A percentile compares a stretch with the other conserved stretches of the same genome.
Conservation (phyloP, 1,139 yeast species). For the Pneumocystis wakefieldiae region DNA sequence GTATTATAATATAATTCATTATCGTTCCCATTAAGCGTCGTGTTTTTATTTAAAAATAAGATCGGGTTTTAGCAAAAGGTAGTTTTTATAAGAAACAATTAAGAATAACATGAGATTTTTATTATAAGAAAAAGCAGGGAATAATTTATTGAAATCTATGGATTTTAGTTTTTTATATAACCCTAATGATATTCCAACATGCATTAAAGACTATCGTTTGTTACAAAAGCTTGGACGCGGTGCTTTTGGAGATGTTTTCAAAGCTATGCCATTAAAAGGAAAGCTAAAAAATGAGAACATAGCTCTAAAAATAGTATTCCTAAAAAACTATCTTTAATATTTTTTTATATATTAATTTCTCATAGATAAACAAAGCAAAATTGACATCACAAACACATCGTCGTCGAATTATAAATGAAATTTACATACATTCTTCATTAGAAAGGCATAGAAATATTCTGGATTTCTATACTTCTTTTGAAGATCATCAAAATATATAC, state of each 20-base stretch:
- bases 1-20: too few species aligned
- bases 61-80: too few species aligned
- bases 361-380: conserved; percentile 6
- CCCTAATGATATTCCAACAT: background rate
- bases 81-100: background rate
- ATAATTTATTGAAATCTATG: background rate
- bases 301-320: conserved; percentile 8
- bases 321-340: background rate
- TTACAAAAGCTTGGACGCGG: conserved; percentile 10
- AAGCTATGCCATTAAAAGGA: conserved; percentile 8
- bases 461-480: conserved; percentile 84
- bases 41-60: too few species aligned
- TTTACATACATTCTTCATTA: conserved; percentile 4
- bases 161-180: background rate
- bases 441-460: conserved; percentile 64
- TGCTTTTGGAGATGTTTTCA: conserved; percentile 10
- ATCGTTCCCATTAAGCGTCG: too few species aligned
- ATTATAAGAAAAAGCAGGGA: background rate
- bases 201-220: conserved; percentile 5
- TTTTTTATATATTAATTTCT: background rate
- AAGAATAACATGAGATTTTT: background rate
- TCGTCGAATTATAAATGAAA: conserved; percentile 8
- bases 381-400: conserved; percentile 7
- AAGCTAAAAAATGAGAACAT: conserved; percentile 2
- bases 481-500: conserved; percentile 85